Conservation (phyloP, 345 rosid genomes). For the Syzygium oleosum region DNA sequence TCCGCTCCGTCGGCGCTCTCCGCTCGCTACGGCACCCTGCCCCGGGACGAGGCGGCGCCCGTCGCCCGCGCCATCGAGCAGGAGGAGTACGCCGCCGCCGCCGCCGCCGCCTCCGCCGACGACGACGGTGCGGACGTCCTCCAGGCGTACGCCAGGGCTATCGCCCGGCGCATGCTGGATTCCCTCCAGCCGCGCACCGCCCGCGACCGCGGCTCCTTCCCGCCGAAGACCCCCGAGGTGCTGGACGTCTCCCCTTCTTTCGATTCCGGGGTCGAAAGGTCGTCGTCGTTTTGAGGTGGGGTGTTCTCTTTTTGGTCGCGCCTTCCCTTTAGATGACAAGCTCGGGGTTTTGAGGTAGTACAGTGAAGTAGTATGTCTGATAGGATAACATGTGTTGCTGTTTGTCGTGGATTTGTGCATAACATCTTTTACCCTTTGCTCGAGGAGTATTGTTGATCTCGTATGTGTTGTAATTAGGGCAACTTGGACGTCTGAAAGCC, state of each 20-base stretch:
- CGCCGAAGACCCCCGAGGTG: background rate
- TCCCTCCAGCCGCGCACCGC: constrained; percentile 2
- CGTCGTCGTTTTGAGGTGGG: background rate
- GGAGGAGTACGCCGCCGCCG: constrained; percentile 6
- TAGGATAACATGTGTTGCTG: background rate
- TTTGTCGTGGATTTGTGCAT: background rate
- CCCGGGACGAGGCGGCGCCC: constrained; percentile 2
- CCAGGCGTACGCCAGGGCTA: constrained; percentile 15
- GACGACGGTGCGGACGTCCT: constrained; percentile 12
- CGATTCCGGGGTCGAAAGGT: background rate
- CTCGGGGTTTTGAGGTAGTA: background rate
- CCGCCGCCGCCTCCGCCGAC: background rate
- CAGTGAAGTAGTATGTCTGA: background rate
- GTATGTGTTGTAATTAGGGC: background rate
- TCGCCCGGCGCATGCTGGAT: constrained; percentile 14
- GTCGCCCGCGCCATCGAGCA: constrained; percentile 10
- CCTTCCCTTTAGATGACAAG: background rate
- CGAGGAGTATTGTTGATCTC: background rate
- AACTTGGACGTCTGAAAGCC: background rate
- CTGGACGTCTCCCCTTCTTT: background rate
- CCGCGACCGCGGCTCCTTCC: background rate
- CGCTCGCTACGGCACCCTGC: constrained; percentile 6
- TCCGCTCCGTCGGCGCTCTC: constrained; percentile 6
- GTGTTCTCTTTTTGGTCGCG: background rate
- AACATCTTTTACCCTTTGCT: background rate